Conservation (phyloP, 805 yeast species). For the Myxozyma melibiosi region DNA sequence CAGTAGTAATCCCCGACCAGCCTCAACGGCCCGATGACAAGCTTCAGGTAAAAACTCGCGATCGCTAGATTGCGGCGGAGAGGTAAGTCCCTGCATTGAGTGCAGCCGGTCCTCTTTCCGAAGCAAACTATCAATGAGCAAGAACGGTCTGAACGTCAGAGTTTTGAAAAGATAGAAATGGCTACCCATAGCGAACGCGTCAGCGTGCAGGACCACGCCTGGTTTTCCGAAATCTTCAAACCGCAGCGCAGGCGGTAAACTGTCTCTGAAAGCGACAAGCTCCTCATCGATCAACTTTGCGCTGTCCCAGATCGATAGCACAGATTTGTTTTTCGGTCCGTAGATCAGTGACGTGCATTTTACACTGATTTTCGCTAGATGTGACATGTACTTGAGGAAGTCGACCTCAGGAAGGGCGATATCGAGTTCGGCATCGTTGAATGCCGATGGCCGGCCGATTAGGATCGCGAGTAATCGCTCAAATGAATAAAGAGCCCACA, state of each 20-base stretch:
- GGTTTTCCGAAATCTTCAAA: constrained; percentile 32
- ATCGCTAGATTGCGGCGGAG: constrained; percentile 14
- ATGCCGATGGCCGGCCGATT: constrained; percentile 32
- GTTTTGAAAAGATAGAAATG: constrained; percentile 30
- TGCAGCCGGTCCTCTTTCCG: constrained; percentile 21
- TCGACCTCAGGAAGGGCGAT: constrained; percentile 23
- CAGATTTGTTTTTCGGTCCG: constrained; percentile 21
- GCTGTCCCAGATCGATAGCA: constrained; percentile 24
- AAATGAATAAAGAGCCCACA: constrained; percentile 29
- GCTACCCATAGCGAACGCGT: constrained; percentile 30
- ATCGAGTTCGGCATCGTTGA: constrained; percentile 24
- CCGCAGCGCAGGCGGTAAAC: constrained; percentile 18
- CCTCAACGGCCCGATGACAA: constrained; percentile 30
- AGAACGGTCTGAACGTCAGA: constrained; percentile 30
- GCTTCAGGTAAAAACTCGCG: constrained; percentile 31
- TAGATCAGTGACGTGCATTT: constrained; percentile 25
- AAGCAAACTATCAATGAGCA: constrained; percentile 21
- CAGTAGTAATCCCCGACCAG: constrained; percentile 26
- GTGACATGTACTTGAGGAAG: constrained; percentile 29
- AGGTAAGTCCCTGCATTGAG: constrained; percentile 2
- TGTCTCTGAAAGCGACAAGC: constrained; percentile 8
- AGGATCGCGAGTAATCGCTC: constrained; percentile 20
- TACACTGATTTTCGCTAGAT: constrained; percentile 22
- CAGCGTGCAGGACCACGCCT: constrained; percentile 26
- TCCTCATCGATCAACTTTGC: constrained; percentile 25